These are phyloP conservation scores for Taphrina populina DNA, from an alignment of 1,139 yeast species.

Conservation along the genomic window DNA sequence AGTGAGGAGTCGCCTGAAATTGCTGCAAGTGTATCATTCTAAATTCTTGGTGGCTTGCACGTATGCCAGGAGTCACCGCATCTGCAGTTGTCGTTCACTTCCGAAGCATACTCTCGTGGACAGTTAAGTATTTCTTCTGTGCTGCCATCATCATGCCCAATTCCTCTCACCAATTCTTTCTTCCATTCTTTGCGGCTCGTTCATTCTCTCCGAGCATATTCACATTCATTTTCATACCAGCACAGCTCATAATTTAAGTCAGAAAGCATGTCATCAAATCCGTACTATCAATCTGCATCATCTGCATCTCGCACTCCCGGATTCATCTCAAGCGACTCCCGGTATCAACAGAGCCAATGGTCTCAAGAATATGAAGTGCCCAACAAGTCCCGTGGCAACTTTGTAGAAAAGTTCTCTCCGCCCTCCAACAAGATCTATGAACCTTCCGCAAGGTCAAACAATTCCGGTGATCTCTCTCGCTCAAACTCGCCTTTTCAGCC, in stretches of 20 bases:
- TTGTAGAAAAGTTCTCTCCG: slow-evolving; percentile 21
- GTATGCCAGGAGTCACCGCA: too few species aligned
- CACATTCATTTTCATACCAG: background rate
- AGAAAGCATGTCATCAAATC: slow-evolving; percentile 10
- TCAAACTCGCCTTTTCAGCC: slow-evolving; percentile 1
- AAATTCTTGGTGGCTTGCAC: too few species aligned
- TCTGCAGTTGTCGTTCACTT: too few species aligned
- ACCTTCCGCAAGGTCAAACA: slow-evolving; percentile 2
- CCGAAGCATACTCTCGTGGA: too few species aligned
- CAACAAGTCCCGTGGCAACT: slow-evolving; percentile 2
- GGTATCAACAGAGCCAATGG: slow-evolving; percentile 4
- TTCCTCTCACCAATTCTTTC: background rate
- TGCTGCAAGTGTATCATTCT: too few species aligned
- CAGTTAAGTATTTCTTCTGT: too few species aligned
- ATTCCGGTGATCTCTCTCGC: slow-evolving; percentile 7
- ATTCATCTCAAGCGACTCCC: background rate
- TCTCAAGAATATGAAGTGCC: slow-evolving; percentile 2
- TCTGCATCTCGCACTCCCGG: background rate
- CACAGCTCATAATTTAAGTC: background rate
- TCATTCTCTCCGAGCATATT: slow-evolving; percentile 9
- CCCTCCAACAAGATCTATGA: slow-evolving; percentile 8
- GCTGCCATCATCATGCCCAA: too few species aligned
- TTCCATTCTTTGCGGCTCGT: background rate
- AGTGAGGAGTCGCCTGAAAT: too few species aligned
- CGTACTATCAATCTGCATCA: background rate